phyloP scores from a whole-genome alignment of 805 yeast species.

The Candida suzukii region DNA sequence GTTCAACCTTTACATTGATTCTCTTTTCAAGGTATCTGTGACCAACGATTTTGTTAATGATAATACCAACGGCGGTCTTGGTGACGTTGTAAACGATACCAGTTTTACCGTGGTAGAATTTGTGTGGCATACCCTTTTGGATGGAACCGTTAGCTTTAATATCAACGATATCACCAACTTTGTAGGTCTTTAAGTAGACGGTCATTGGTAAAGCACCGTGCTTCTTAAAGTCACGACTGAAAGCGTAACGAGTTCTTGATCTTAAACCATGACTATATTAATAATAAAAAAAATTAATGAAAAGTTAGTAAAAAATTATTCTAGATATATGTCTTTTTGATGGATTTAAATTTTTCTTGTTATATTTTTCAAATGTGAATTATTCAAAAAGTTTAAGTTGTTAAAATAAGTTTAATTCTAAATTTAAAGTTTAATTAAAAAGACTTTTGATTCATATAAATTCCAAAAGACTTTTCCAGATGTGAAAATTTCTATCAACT shows the following conservation, averaged over 20 bases:
- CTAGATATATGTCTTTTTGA: too few species aligned
- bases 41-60: slow-evolving; percentile 97
- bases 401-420: too few species aligned
- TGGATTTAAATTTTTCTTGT: too few species aligned
- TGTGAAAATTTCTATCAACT: too few species aligned
- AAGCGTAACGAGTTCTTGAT: slow-evolving; percentile 99
- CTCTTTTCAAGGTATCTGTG: slow-evolving; percentile 99
- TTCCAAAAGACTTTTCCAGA: too few species aligned
- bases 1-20: slow-evolving; percentile 97
- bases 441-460: too few species aligned
- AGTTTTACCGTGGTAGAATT: slow-evolving; percentile 99
- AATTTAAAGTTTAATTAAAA: too few species aligned
- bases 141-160: slow-evolving; percentile 98
- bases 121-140: slow-evolving; percentile 99
- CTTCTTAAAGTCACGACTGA: slow-evolving; percentile 98
- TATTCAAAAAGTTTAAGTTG: too few species aligned
- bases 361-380: too few species aligned
- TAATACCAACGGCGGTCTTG: slow-evolving; percentile 97
- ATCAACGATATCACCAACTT: slow-evolving; percentile 99
- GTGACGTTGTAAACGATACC: slow-evolving; percentile 99
- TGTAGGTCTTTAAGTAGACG: slow-evolving; percentile 95
- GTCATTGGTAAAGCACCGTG: slow-evolving; percentile 94
- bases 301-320: slow-evolving; percentile 2
- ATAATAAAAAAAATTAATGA: background rate
- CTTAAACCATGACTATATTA: slow-evolving; percentile 89